A percentile compares a stretch with the other conserved stretches of the same genome.
Evolutionary conservation across 805 yeast genomes (phyloP).

Genomic region (Lachancea cidri): DNA sequence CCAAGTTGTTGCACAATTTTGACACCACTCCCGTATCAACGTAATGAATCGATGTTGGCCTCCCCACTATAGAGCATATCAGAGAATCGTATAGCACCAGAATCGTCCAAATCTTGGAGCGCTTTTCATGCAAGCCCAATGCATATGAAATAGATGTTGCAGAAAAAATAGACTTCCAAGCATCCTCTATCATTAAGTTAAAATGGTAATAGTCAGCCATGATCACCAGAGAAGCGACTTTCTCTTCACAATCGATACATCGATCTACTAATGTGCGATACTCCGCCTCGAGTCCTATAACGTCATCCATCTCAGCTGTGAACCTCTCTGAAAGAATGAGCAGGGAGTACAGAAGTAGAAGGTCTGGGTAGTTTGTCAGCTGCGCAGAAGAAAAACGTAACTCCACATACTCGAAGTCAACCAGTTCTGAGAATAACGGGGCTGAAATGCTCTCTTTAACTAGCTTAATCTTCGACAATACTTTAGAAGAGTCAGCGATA

Average conservation of each 20-base stretch:
- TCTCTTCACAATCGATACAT: constrained; percentile 10
- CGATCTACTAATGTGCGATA: constrained; percentile 5
- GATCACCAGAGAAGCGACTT: constrained; percentile 9
- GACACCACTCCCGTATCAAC: constrained; percentile 4
- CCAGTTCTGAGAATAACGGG: constrained; percentile 6
- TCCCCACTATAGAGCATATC: constrained; percentile 10
- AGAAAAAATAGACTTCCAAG: constrained; percentile 10
- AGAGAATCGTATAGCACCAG: constrained; percentile 9
- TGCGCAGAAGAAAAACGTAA: constrained; percentile 4
- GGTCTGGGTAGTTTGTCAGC: constrained; percentile 2
- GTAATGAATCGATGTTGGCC: constrained; percentile 9
- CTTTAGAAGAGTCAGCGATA: constrained; percentile 3
- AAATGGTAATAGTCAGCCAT: constrained; percentile 12
- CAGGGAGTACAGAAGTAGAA: constrained; percentile 7
- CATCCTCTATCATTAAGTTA: constrained; percentile 9
- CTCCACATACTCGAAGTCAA: constrained; percentile 7
- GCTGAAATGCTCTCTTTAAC: constrained; percentile 6
- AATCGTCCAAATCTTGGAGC: constrained; percentile 11
- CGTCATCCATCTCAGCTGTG: not conserved
- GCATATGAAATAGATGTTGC: constrained; percentile 12
- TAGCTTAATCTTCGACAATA: constrained; percentile 2
- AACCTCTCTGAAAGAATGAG: constrained; percentile 9
- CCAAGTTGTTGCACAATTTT: constrained; percentile 10
- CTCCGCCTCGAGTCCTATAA: constrained; percentile 3
- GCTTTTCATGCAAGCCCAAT: constrained; percentile 7